phyloP scores from a whole-genome alignment of 75 land plant genomes.

The Sequoia sempervirens region DNA sequence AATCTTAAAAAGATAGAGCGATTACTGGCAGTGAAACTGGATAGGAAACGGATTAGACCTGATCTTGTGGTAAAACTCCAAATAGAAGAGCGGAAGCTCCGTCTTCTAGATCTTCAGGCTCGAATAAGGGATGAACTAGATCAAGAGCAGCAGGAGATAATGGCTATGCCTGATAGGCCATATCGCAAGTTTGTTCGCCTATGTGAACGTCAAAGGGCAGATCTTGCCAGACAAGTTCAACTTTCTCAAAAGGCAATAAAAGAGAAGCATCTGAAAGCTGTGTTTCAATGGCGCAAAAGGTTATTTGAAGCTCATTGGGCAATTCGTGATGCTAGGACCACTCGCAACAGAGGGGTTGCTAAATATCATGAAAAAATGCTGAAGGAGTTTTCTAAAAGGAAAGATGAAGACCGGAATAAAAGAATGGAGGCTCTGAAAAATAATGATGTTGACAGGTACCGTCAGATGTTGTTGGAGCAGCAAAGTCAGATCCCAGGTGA shows the following conservation, averaged over 20 bases:
- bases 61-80: slow-evolving; percentile 78
- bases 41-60: slow-evolving; percentile 79
- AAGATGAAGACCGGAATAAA: slow-evolving; percentile 90
- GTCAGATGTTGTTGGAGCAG: slow-evolving; percentile 91
- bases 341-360: slow-evolving; percentile 93
- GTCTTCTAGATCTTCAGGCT: slow-evolving; percentile 75
- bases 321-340: slow-evolving; percentile 90
- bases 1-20: slow-evolving; percentile 70
- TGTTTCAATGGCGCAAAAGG: slow-evolving; percentile 94
- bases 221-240: slow-evolving; percentile 80
- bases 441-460: slow-evolving; percentile 97
- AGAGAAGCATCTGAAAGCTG: slow-evolving; percentile 85
- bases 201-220: slow-evolving; percentile 91
- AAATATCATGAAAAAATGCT: slow-evolving; percentile 98
- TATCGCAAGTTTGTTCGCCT: slow-evolving; percentile 90
- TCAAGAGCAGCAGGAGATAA: slow-evolving; percentile 95
- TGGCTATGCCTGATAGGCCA: slow-evolving; percentile 95
- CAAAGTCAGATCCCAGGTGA: slow-evolving; percentile 93
- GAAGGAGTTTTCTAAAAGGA: slow-evolving; percentile 90
- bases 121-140: slow-evolving; percentile 86
- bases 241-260: slow-evolving; percentile 65
- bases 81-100: slow-evolving; percentile 89
- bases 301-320: slow-evolving; percentile 97
- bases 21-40: slow-evolving; percentile 60
- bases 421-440: slow-evolving; percentile 99